Evolutionary conservation across 2,329 filamentous ascomycete species (phyloP), one percentile per base, ranked within the genome.

Genomic region (Exserohilum rostratum): DNA sequence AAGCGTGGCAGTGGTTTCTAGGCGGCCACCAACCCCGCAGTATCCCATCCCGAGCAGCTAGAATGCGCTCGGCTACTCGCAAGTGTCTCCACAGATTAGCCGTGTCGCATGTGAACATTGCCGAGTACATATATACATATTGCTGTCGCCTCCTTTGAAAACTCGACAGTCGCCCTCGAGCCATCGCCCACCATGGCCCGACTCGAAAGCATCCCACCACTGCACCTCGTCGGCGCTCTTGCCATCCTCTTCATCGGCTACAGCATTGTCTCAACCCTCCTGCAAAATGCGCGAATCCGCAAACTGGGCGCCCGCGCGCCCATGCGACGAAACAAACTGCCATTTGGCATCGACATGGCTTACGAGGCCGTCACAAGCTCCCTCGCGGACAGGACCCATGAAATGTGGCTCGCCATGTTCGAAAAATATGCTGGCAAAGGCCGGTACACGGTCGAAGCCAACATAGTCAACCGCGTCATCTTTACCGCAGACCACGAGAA

Each of bases 401-500:
- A 87, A 40, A 78, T 84, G 56, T 96, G 90, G 88, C 61, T 77
- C 6, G 55, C 73, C 2, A 73, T 81, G 48, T 83, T 92, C 66
- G 43, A 60, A 7, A 73, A 74, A 13, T 72, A 55, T 53, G 68
- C 11, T 6, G 67, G 76, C 4, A 68, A 70, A 1, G 70, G 72
- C 4, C 68, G 76, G 29, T 86, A 80, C 63, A 93, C 90, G 0
- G 76, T 82, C 34, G 90, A 93, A 75, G 72, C 78, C 10, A 80
- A 79, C 1, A 65, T 86, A 6, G 66, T 85, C 1, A 81, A 83
- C 43, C 85, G 90, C n/a, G 74, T 88, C 18, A 73, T 96, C 55
- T 82, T 95, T 68, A 96, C 93, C 0, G 84, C 85, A 5, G 91
- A 96, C 63, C 89, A 90, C 0, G 91, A 96, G 68, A 96, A 96